Conservation (phyloP, 208 protist species). For the Acanthamoeba sp. region DNA sequence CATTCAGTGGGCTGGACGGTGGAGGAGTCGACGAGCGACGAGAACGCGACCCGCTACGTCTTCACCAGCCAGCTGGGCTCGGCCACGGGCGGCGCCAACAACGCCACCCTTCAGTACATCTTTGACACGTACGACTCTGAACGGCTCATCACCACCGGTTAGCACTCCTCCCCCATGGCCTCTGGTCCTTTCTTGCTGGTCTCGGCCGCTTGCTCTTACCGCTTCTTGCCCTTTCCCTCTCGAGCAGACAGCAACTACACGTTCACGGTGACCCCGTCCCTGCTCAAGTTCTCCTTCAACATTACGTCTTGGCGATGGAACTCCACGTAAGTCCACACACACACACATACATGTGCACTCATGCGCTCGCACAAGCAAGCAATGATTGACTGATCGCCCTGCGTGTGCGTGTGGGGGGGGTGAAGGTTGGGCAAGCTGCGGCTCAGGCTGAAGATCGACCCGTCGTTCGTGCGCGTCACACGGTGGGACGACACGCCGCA, state of each 20-base stretch:
- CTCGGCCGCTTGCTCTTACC: too few species aligned
- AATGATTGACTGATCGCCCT: too few species aligned
- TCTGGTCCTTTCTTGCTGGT: not conserved
- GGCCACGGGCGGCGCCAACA: not conserved
- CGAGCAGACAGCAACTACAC: not conserved
- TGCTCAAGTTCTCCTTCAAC: not conserved
- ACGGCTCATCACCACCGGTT: not conserved
- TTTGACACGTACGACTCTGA: not conserved
- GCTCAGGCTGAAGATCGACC: not conserved
- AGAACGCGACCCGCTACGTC: not conserved
- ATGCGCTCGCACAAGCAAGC: not conserved
- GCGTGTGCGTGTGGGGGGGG: not conserved
- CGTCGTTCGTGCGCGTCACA: not conserved
- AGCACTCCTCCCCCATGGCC: not conserved
- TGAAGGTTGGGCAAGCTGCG: constrained; percentile 2
- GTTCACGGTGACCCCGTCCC: not conserved
- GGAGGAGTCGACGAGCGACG: not conserved
- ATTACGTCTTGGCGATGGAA: not conserved
- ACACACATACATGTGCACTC: not conserved
- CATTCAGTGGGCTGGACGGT: not conserved
- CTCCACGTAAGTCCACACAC: not conserved
- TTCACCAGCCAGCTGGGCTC: not conserved
- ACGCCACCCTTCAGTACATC: not conserved
- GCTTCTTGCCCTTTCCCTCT: not conserved
- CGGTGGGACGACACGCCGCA: not conserved